Percentiles rank a stretch among this genome's conserved stretches.
Conservation (phyloP, 2,329 filamentous ascomycete genomes). For the Aspergillus luchuensis region DNA sequence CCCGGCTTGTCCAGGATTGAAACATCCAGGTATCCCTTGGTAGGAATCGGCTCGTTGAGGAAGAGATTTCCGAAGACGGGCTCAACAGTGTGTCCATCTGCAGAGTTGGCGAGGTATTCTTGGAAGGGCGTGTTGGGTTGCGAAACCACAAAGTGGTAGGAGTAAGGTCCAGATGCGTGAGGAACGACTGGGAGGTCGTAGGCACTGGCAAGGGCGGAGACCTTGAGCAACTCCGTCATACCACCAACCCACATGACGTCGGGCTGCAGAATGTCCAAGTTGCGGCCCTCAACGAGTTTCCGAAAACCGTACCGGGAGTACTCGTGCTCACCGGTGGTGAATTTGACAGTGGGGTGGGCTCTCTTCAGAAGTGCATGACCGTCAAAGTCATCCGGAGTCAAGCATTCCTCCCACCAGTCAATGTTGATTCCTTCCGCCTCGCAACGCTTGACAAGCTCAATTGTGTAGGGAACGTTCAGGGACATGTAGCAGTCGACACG, state of each 20-base stretch:
- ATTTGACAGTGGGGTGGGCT: constrained; percentile 86
- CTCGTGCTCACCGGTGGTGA: constrained; percentile 95
- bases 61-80: constrained; percentile 93
- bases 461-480: constrained; percentile 87
- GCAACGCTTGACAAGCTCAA: constrained; percentile 82
- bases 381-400: constrained; percentile 88
- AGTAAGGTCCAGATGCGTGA: constrained; percentile 92
- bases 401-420: constrained; percentile 97
- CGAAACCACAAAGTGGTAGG: constrained; percentile 93
- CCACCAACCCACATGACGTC: constrained; percentile 98
- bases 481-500: constrained; percentile 99
- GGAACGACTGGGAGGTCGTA: constrained; percentile 95
- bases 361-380: constrained; percentile 88
- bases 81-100: constrained; percentile 84
- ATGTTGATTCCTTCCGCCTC: constrained; percentile 79
- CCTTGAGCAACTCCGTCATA: constrained; percentile 86
- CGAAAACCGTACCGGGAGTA: constrained; percentile 94
- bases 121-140: constrained; percentile 94
- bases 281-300: constrained; percentile 87
- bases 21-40: constrained; percentile 77
- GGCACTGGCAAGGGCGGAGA: constrained; percentile 83
- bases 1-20: constrained; percentile 83
- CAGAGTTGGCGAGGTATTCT: constrained; percentile 91
- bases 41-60: constrained; percentile 84
- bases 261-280: constrained; percentile 90